Evolutionary conservation across 352 stramenopile species (phyloP).

Genomic region (Pythium guiyangense): DNA sequence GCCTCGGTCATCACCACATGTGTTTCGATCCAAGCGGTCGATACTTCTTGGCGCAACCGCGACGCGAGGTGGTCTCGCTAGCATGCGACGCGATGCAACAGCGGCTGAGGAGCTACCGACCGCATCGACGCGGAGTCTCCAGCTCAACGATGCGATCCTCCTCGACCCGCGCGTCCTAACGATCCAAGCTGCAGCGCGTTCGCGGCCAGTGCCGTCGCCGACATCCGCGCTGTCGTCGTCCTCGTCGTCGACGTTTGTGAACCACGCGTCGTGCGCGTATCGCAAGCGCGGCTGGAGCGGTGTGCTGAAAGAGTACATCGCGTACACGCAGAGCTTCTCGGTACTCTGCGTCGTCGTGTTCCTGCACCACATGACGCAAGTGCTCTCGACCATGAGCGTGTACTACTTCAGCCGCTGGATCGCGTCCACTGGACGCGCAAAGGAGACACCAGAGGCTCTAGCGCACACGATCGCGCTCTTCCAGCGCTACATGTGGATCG

Average conservation of each 20-base stretch:
- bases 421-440: slow-evolving; percentile 10
- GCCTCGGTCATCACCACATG: background rate
- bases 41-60: slow-evolving; percentile 5
- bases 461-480: slow-evolving; percentile 10
- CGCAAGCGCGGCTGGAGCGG: slow-evolving; percentile 11
- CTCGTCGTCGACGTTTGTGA: slow-evolving; percentile 4
- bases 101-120: background rate
- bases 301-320: slow-evolving; percentile 28
- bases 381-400: slow-evolving; percentile 24
- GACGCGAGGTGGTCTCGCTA: slow-evolving; percentile 1
- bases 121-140: background rate
- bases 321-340: slow-evolving; percentile 23
- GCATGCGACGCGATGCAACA: background rate
- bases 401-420: slow-evolving; percentile 40
- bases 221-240: slow-evolving; percentile 2
- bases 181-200: slow-evolving; percentile 14
- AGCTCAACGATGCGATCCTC: slow-evolving; percentile 16
- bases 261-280: slow-evolving; percentile 12
- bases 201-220: background rate
- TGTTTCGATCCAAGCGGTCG: slow-evolving; percentile 12
- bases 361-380: slow-evolving; percentile 29
- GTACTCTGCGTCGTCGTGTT: slow-evolving; percentile 21
- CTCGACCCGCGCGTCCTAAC: slow-evolving; percentile 19
- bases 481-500: slow-evolving; percentile 23
- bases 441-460: background rate